Conservation (phyloP, 1,284 basidiomycete species). For the Retiboletus flavoniger region DNA sequence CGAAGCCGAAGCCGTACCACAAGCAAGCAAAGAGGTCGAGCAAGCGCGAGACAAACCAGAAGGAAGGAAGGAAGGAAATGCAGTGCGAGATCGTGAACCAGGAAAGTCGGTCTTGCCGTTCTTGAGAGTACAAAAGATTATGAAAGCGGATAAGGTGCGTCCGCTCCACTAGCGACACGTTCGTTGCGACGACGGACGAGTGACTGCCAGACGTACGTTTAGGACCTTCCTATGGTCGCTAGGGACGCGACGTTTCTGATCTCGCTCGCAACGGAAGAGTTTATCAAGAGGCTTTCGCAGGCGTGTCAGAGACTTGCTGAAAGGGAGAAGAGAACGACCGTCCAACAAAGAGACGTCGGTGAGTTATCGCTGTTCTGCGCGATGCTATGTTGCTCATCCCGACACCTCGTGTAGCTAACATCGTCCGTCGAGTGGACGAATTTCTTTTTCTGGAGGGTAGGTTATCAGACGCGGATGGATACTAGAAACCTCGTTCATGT, state of each 20-base stretch:
- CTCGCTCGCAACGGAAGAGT: conserved; percentile 75
- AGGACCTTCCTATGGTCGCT: conserved; percentile 74
- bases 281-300: conserved; percentile 63
- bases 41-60: conserved; percentile 17
- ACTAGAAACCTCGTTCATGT: conserved; percentile 4
- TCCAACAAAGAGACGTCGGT: conserved; percentile 74
- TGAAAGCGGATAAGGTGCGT: conserved; percentile 74
- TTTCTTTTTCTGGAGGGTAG: conserved; percentile 65
- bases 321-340: conserved; percentile 61
- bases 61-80: conserved; percentile 22
- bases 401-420: conserved; percentile 46
- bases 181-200: not conserved
- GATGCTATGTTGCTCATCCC: not conserved
- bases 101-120: conserved; percentile 71
- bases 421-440: conserved; percentile 65
- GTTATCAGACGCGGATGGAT: conserved; percentile 44
- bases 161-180: not conserved
- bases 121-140: conserved; percentile 72
- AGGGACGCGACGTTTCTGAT: conserved; percentile 73
- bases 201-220: conserved; percentile 4
- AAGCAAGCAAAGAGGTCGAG: conserved; percentile 6
- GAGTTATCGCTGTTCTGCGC: conserved; percentile 18
- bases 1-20: conserved; percentile 14
- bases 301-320: conserved; percentile 61
- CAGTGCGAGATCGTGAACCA: conserved; percentile 39